phyloP scores from a whole-genome alignment of 176 grass and related monocot species.

The Oropetium thomaeum region DNA sequence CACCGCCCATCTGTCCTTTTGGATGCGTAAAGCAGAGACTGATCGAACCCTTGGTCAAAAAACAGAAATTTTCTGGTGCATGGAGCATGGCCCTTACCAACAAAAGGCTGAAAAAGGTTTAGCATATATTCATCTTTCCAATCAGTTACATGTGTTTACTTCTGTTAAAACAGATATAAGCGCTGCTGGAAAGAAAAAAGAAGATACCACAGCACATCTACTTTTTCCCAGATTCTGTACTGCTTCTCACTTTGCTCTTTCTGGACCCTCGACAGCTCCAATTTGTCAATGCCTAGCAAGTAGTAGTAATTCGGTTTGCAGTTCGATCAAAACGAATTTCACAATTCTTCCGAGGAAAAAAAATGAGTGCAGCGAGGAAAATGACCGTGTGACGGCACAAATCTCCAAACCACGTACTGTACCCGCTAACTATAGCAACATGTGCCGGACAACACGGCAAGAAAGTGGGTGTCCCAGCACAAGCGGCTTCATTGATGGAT shows the following conservation, averaged over 20 bases:
- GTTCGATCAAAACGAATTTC: neutral
- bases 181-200: neutral
- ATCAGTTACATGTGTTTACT: conserved; percentile 3
- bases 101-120: neutral
- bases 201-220: neutral
- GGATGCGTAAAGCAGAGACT: neutral
- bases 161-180: conserved; percentile 31
- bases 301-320: neutral
- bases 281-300: conserved; percentile 8
- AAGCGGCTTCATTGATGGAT: conserved; percentile 29
- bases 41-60: neutral
- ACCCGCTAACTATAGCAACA: neutral
- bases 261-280: conserved; percentile 5
- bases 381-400: neutral
- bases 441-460: conserved; percentile 4
- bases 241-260: conserved; percentile 23
- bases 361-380: neutral
- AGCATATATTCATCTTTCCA: conserved; percentile 6
- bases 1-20: conserved; percentile 14
- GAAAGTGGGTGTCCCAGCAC: conserved; percentile 32
- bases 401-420: conserved; percentile 28
- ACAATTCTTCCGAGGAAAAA: neutral
- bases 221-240: conserved; percentile 12
- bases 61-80: neutral
- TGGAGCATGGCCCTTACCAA: neutral